Percentiles rank a stretch among this genome's conserved stretches.
These are phyloP conservation scores for Collybiopsis luxurians DNA, from an alignment of 768 basidiomycete genomes.

Conservation along the genomic window DNA sequence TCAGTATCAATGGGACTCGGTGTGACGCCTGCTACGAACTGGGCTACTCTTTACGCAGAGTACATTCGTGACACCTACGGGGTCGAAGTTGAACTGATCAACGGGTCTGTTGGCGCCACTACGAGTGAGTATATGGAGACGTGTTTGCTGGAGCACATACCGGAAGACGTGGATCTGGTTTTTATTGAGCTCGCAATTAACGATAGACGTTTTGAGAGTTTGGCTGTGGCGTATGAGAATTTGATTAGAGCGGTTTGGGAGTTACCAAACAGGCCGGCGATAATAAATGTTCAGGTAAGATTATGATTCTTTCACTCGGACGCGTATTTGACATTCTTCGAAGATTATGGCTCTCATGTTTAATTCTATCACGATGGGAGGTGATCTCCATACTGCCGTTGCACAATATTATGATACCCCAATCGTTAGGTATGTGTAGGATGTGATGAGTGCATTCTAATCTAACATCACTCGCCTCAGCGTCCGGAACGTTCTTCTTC, in stretches of 20 bases:
- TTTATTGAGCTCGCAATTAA: slow-evolving; percentile 1
- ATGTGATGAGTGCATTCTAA: not conserved
- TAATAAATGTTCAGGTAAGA: not conserved
- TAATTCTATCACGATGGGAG: not conserved
- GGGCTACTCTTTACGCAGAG: not conserved
- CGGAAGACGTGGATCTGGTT: slow-evolving; percentile 4
- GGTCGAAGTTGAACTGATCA: slow-evolving; percentile 1
- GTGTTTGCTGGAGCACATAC: not conserved
- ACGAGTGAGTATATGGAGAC: slow-evolving; percentile 5
- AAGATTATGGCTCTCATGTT: slow-evolving; percentile 5
- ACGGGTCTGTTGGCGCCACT: slow-evolving; percentile 1
- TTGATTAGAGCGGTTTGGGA: not conserved
- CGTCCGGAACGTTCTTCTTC: slow-evolving; percentile 4
- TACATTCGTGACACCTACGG: slow-evolving; percentile 1
- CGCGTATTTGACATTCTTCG: too few relatives aligned
- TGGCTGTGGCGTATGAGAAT: slow-evolving; percentile 1
- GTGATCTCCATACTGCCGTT: not conserved
- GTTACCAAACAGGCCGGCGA: not conserved
- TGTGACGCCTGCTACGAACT: not conserved
- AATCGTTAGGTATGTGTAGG: not conserved
- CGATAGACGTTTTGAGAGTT: not conserved
- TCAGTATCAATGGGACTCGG: not conserved
- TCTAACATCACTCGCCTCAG: not conserved
- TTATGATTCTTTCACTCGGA: not conserved
- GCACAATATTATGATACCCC: slow-evolving; percentile 5